These are phyloP conservation scores for Lachancea waltii DNA, from an alignment of 805 yeast genomes.

Conservation along the genomic window DNA sequence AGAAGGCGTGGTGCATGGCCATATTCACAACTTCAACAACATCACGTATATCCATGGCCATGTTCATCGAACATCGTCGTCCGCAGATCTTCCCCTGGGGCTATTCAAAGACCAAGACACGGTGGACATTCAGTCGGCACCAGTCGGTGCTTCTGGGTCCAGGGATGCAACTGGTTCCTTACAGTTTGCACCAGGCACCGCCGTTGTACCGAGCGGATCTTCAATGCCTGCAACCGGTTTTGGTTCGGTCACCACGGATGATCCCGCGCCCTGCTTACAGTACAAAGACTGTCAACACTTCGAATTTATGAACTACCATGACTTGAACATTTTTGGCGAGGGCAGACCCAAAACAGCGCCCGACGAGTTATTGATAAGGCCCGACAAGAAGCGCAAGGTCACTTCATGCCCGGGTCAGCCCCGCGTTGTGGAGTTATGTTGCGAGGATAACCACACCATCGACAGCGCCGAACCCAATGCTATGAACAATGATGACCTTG, in stretches of 20 bases:
- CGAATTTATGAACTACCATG: slow-evolving; percentile 37
- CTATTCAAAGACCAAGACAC: not conserved
- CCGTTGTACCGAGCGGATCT: slow-evolving; percentile 3
- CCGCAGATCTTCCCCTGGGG: not conserved
- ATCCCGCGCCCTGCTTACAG: slow-evolving; percentile 10
- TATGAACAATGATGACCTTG: slow-evolving; percentile 9
- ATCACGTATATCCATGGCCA: slow-evolving; percentile 66
- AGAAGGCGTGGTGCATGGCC: slow-evolving; percentile 62
- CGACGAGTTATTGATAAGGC: slow-evolving; percentile 1
- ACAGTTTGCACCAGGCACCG: not conserved
- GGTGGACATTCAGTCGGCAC: not conserved
- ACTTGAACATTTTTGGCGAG: slow-evolving; percentile 12
- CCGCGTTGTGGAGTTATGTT: slow-evolving; percentile 37
- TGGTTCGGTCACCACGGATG: slow-evolving; percentile 6
- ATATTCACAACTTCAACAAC: slow-evolving; percentile 54
- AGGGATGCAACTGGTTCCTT: not conserved
- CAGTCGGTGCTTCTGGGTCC: not conserved
- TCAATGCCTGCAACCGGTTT: too few relatives aligned
- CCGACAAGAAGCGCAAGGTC: slow-evolving; percentile 4
- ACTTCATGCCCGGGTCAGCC: slow-evolving; percentile 29
- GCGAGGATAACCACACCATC: slow-evolving; percentile 32
- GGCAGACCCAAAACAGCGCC: not conserved
- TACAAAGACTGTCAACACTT: slow-evolving; percentile 36
- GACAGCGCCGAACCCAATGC: slow-evolving; percentile 5
- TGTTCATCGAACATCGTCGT: slow-evolving; percentile 39